Percentiles rank a stretch among this genome's conserved stretches.
Evolutionary conservation across 2,329 filamentous ascomycete species (phyloP).

Genomic region (Colletotrichum aenigma): DNA sequence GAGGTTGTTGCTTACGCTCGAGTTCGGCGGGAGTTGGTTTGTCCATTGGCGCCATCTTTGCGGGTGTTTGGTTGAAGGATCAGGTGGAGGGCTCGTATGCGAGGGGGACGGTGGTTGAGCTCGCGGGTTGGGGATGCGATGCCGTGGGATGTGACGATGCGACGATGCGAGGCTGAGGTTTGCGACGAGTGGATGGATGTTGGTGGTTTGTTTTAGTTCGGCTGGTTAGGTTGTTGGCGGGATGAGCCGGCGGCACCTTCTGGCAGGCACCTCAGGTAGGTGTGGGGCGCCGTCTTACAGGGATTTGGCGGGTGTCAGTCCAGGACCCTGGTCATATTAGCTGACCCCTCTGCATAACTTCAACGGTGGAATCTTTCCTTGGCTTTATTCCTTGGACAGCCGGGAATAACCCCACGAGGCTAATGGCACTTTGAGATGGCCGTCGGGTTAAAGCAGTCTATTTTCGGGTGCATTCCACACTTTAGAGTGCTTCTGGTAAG

Average conservation of each 20-base stretch:
- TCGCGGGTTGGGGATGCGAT: neutral
- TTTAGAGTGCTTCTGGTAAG: neutral
- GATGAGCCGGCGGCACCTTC: constrained; percentile 8
- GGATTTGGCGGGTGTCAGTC: neutral
- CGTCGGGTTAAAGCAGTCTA: neutral
- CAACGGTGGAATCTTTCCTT: neutral
- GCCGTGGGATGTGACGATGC: neutral
- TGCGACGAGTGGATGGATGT: neutral
- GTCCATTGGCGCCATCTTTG: constrained; percentile 46
- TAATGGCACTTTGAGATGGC: neutral
- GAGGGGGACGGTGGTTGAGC: neutral
- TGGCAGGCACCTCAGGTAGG: neutral
- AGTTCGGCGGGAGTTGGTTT: constrained; percentile 39
- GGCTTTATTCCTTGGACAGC: neutral
- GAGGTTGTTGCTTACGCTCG: constrained; percentile 36
- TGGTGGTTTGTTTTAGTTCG: neutral
- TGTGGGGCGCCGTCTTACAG: neutral
- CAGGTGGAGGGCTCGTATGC: no score
- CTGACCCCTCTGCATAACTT: constrained; percentile 1
- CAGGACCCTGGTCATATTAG: neutral
- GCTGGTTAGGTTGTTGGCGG: neutral
- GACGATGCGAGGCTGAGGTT: constrained; percentile 2
- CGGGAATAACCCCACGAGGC: neutral
- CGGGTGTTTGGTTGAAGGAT: neutral
- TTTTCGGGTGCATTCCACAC: neutral